Evolutionary conservation across 371 early-diverging fungal genomes (phyloP).

Genomic region (Mortierella sp.): DNA sequence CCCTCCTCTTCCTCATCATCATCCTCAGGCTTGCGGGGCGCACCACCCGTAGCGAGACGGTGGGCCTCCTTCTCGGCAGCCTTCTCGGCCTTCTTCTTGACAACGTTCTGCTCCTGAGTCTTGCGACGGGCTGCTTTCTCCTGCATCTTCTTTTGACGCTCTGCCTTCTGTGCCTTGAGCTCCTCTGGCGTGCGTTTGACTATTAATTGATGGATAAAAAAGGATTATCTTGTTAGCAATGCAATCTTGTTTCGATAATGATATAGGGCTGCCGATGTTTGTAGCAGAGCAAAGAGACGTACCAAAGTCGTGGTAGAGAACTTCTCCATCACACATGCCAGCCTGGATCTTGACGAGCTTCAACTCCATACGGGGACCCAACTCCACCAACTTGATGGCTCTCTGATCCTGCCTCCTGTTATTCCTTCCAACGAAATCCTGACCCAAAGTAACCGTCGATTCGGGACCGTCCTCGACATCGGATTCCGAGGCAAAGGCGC

Average conservation of each 20-base stretch:
- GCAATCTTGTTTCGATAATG: no score
- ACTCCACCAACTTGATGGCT: conserved; percentile 88
- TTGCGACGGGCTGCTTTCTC: conserved; percentile 79
- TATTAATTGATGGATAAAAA: conserved; percentile 36
- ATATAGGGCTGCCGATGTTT: background rate
- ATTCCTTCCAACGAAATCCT: conserved; percentile 83
- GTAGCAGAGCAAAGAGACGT: conserved; percentile 27
- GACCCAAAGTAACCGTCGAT: conserved; percentile 80
- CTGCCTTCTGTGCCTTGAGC: conserved; percentile 69
- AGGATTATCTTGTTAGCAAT: no score
- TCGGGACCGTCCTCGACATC: conserved; percentile 95
- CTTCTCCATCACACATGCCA: conserved; percentile 95
- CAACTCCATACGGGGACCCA: conserved; percentile 95
- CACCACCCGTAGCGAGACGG: conserved; percentile 55
- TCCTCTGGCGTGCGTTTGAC: conserved; percentile 82
- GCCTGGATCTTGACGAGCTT: conserved; percentile 91
- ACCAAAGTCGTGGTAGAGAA: conserved; percentile 85
- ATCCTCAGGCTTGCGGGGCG: conserved; percentile 58
- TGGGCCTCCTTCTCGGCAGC: conserved; percentile 61
- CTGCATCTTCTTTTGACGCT: conserved; percentile 67
- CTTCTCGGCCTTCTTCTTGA: conserved; percentile 77
- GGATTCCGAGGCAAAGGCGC: conserved; percentile 90
- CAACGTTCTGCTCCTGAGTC: conserved; percentile 88
- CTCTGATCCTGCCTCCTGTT: conserved; percentile 85
- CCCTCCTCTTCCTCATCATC: conserved; percentile 63